A percentile compares a stretch with the other conserved stretches of the same genome.
Conservation (phyloP, 177 flowering plant species). For the Vitis hybrid region DNA sequence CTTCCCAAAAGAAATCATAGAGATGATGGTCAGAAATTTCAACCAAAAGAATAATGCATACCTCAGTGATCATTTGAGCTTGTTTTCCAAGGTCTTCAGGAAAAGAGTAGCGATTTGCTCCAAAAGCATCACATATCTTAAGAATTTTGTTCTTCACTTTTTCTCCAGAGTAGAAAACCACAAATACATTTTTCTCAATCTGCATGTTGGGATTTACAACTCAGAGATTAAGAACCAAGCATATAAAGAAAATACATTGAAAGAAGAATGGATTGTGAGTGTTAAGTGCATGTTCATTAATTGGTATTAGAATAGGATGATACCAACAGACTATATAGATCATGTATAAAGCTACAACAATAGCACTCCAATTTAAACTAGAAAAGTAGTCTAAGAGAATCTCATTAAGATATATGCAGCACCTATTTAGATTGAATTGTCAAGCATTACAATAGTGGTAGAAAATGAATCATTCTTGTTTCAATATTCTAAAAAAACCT, state of each 20-base stretch:
- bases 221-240: conserved; percentile 4
- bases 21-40: background rate
- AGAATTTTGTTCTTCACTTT: conserved; percentile 81
- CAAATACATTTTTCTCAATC: conserved; percentile 95
- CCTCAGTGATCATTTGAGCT: conserved; percentile 73
- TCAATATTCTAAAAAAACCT: background rate
- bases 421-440: background rate
- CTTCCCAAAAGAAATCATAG: background rate
- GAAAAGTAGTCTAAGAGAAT: too few relatives aligned
- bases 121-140: conserved; percentile 98
- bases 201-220: conserved; percentile 26
- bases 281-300: too few relatives aligned
- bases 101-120: conserved; percentile 91
- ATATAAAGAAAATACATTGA: background rate
- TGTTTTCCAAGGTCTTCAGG: conserved; percentile 74
- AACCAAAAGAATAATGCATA: conserved; percentile 20
- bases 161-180: conserved; percentile 93
- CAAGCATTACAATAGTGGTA: background rate
- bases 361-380: too few relatives aligned
- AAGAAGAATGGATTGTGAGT: background rate
- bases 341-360: too few relatives aligned
- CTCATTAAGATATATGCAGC: background rate
- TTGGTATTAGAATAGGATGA: too few relatives aligned
- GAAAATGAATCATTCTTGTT: background rate
- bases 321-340: too few relatives aligned